Evolutionary conservation across 257 asterid species (phyloP).

Genomic region (Solanum virginianum): DNA sequence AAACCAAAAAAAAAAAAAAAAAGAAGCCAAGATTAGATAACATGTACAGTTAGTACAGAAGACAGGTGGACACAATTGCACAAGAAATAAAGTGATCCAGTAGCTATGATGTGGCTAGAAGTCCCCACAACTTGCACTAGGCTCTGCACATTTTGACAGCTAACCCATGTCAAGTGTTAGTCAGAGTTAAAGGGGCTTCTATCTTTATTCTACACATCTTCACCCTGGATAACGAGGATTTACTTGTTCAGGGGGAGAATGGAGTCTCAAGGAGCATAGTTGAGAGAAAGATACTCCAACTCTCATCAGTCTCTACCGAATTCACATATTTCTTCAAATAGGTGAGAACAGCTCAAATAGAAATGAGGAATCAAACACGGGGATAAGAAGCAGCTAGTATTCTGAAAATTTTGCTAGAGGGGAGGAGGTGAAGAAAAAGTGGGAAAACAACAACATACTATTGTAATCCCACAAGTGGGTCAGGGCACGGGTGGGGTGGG

Average conservation of each 20-base stretch:
- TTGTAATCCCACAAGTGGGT: background rate
- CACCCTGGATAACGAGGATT: background rate
- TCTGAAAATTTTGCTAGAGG: background rate
- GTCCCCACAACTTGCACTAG: background rate
- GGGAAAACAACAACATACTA: background rate
- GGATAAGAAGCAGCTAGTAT: background rate
- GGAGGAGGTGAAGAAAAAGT: background rate
- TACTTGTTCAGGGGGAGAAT: background rate
- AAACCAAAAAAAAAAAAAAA: background rate
- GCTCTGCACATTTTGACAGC: background rate
- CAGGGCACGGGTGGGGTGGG: background rate
- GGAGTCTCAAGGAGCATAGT: background rate
- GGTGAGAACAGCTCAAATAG: background rate
- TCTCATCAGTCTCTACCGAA: background rate
- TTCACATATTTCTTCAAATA: background rate
- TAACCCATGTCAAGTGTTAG: background rate
- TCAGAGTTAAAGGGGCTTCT: background rate
- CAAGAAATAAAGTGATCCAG: background rate
- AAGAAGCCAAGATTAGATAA: background rate
- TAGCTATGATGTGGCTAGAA: background rate
- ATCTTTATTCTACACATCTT: background rate
- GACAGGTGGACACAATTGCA: background rate
- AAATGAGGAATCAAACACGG: background rate
- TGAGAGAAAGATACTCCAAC: background rate
- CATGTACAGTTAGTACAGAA: background rate